Conservation (phyloP, 495 filamentous ascomycete genomes). For the Neurospora discreta region DNA sequence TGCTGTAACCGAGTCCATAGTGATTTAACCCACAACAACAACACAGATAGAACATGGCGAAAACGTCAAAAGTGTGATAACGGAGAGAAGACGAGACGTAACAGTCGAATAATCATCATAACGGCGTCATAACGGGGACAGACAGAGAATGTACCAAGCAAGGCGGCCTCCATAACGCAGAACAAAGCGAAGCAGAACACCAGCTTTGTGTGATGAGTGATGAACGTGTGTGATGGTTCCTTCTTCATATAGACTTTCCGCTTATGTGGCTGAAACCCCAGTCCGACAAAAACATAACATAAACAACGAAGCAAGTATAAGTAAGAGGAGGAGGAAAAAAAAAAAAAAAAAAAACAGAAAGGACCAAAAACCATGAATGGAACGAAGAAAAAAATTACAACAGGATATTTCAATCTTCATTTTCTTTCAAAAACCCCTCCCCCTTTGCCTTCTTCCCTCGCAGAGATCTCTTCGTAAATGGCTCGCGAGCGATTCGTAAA, state of each 20-base stretch:
- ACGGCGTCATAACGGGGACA: neutral
- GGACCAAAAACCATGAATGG: slow-evolving; percentile 6
- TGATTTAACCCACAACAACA: too few species aligned
- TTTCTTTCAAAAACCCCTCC: neutral
- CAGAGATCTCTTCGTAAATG: neutral
- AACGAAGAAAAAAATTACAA: slow-evolving; percentile 10
- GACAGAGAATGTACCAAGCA: neutral
- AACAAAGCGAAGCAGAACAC: neutral
- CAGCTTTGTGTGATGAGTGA: neutral
- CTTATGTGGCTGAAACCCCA: neutral
- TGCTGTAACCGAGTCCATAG: too few species aligned
- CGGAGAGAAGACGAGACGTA: neutral
- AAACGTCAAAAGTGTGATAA: neutral
- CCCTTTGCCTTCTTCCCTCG: neutral
- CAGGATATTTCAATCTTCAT: slow-evolving; percentile 3
- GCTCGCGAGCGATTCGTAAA: neutral
- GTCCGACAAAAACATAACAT: slow-evolving; percentile 1
- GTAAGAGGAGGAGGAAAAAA: too few species aligned
- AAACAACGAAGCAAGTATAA: slow-evolving; percentile 7
- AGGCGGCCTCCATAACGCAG: neutral
- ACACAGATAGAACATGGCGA: neutral
- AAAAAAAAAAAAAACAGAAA: neutral
- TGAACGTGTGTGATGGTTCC: neutral
- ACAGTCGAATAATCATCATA: neutral
- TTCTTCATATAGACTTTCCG: neutral